These are phyloP conservation scores for Brassica juncea DNA, from an alignment of 345 rosid genomes.

Conservation along the genomic window DNA sequence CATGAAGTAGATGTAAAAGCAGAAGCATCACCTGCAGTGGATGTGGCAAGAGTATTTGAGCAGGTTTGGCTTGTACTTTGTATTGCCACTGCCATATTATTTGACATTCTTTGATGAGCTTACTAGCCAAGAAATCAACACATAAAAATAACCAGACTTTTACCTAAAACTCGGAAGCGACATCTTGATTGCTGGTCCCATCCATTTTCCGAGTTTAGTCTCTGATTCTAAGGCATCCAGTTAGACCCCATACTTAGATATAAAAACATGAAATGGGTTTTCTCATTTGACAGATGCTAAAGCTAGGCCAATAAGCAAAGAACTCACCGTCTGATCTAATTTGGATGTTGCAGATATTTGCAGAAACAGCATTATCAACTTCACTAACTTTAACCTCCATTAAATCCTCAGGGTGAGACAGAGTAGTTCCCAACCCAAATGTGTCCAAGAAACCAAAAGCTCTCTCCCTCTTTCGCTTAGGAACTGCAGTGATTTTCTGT, in stretches of 20 bases:
- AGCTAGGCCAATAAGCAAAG: not conserved
- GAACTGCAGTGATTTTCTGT: slow-evolving; percentile 65
- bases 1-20: not conserved
- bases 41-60: slow-evolving; percentile 82
- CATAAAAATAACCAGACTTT: slow-evolving; percentile 2
- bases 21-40: slow-evolving; percentile 71
- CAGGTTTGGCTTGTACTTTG: slow-evolving; percentile 63
- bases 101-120: slow-evolving; percentile 20
- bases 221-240: slow-evolving; percentile 43
- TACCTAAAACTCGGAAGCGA: slow-evolving; percentile 95
- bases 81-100: slow-evolving; percentile 67
- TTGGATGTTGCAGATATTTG: slow-evolving; percentile 60
- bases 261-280: not conserved
- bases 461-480: slow-evolving; percentile 44
- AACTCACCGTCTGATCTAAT: slow-evolving; percentile 56
- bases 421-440: slow-evolving; percentile 50
- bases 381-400: slow-evolving; percentile 75
- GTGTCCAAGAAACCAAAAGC: slow-evolving; percentile 54
- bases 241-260: slow-evolving; percentile 25
- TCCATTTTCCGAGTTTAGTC: slow-evolving; percentile 49
- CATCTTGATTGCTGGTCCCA: slow-evolving; percentile 69
- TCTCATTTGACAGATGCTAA: not conserved
- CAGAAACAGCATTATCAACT: slow-evolving; percentile 43
- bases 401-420: slow-evolving; percentile 37
- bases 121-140: slow-evolving; percentile 14